Conservation (phyloP, 257 asterid species). For the Catharanthus roseus region DNA sequence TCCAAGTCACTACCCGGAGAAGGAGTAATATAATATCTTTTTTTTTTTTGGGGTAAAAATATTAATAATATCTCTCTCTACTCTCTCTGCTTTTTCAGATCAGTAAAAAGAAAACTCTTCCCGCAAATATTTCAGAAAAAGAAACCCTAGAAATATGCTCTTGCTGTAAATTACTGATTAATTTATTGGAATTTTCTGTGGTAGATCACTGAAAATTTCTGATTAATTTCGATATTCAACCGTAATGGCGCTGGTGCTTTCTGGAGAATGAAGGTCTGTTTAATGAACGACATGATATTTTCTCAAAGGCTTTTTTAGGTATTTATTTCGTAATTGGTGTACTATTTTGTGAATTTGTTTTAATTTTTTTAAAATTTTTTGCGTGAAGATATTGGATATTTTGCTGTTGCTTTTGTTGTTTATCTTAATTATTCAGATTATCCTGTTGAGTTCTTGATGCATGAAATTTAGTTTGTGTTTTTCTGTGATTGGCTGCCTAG, state of each 20-base stretch:
- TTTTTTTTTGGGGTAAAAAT: no score
- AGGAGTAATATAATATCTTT: constrained; percentile 23
- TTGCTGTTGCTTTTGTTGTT: neutral
- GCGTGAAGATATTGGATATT: neutral
- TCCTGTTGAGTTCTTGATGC: constrained; percentile 17
- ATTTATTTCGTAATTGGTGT: neutral
- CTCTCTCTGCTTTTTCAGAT: constrained; percentile 20
- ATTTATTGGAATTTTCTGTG: neutral
- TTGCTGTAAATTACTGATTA: neutral
- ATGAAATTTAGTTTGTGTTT: constrained; percentile 16
- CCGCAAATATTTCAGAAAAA: neutral
- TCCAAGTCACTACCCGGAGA: constrained; percentile 26
- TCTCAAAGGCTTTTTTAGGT: constrained; percentile 17
- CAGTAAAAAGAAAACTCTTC: constrained; percentile 18
- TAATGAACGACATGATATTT: neutral
- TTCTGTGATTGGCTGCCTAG: constrained; percentile 15
- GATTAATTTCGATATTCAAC: neutral
- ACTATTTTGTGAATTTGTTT: neutral
- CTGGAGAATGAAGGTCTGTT: neutral
- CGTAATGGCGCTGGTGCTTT: neutral
- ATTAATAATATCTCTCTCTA: constrained; percentile 4
- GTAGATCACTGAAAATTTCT: neutral
- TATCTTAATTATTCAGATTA: neutral
- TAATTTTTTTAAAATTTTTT: neutral
- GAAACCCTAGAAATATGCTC: constrained; percentile 33